These are phyloP conservation scores for Neurospora terricola DNA, from an alignment of 495 filamentous ascomycete species.

Conservation along the genomic window DNA sequence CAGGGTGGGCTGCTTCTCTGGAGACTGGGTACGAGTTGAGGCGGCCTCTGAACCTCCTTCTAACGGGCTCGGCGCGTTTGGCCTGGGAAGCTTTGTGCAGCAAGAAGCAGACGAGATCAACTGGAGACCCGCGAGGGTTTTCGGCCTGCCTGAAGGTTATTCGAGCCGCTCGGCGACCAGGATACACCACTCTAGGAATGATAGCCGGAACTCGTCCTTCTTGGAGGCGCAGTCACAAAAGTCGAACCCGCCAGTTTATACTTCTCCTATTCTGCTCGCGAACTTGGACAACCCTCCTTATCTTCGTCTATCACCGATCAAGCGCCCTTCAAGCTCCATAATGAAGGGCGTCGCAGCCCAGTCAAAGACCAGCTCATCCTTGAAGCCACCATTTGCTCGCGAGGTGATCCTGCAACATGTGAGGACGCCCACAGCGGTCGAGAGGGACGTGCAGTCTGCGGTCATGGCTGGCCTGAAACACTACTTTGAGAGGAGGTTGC, in stretches of 20 bases:
- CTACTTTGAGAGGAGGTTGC: conserved; percentile 68
- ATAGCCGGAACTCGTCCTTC: conserved; percentile 42
- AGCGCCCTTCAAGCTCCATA: conserved; percentile 27
- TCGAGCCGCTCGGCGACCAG: conserved; percentile 42
- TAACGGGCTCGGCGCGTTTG: conserved; percentile 45
- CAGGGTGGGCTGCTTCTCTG: conserved; percentile 91
- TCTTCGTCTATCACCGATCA: conserved; percentile 57
- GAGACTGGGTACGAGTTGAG: conserved; percentile 92
- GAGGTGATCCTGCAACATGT: conserved; percentile 88
- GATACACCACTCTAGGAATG: conserved; percentile 39
- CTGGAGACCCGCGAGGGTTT: conserved; percentile 75
- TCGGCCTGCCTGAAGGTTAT: conserved; percentile 68
- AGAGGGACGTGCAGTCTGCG: conserved; percentile 69
- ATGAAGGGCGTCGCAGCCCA: conserved; percentile 24
- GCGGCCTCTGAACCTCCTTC: conserved; percentile 55
- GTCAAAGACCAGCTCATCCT: conserved; percentile 42
- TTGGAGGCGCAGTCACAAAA: conserved; percentile 45
- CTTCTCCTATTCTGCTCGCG: conserved; percentile 76
- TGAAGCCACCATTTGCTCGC: conserved; percentile 67
- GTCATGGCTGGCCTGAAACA: conserved; percentile 76
- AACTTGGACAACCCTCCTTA: conserved; percentile 73
- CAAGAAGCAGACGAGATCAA: conserved; percentile 36
- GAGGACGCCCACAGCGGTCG: conserved; percentile 76
- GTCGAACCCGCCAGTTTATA: conserved; percentile 53
- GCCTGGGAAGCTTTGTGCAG: conserved; percentile 41